A percentile compares a stretch with the other conserved stretches of the same genome.
Conservation (phyloP, 1,284 basidiomycete species). For the Moesziomyces parantarcticus region DNA sequence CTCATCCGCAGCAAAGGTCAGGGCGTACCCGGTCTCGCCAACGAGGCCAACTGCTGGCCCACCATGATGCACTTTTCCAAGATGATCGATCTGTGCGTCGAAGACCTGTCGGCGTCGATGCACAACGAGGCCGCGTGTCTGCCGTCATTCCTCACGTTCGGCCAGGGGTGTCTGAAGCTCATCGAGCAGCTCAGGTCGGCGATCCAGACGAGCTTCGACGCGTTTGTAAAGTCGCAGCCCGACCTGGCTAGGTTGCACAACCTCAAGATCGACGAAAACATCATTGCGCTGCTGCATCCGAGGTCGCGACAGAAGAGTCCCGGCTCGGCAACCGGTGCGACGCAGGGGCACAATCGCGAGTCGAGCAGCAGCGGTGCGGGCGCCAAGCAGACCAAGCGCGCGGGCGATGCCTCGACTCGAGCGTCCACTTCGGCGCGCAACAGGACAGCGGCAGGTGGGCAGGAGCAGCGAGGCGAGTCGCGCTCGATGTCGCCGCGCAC, state of each 20-base stretch:
- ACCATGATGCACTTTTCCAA: constrained; percentile 36
- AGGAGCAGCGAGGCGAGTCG: background rate
- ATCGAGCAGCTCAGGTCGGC: constrained; percentile 31
- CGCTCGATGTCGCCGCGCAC: constrained; percentile 13
- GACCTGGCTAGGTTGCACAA: constrained; percentile 3
- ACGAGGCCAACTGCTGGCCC: constrained; percentile 36
- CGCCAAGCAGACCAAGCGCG: constrained; percentile 5
- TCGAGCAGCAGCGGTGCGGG: background rate
- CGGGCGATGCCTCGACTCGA: background rate
- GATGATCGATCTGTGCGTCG: constrained; percentile 34
- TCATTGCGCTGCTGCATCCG: constrained; percentile 40
- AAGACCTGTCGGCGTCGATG: constrained; percentile 28
- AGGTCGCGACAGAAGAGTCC: constrained; percentile 23
- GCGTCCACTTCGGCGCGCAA: background rate
- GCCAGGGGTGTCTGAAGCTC: constrained; percentile 27
- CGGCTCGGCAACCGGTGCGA: background rate
- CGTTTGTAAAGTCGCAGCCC: constrained; percentile 23
- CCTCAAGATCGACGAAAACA: constrained; percentile 24
- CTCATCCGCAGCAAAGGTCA: constrained; percentile 41
- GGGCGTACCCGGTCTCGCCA: constrained; percentile 33
- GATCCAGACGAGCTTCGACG: constrained; percentile 32
- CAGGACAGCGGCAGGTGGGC: background rate
- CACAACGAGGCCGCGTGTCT: constrained; percentile 17
- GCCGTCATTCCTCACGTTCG: constrained; percentile 27
- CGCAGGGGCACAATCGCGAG: background rate